Conservation (phyloP, 2,329 filamentous ascomycete genomes). For the Leptoxyphium fumago region DNA sequence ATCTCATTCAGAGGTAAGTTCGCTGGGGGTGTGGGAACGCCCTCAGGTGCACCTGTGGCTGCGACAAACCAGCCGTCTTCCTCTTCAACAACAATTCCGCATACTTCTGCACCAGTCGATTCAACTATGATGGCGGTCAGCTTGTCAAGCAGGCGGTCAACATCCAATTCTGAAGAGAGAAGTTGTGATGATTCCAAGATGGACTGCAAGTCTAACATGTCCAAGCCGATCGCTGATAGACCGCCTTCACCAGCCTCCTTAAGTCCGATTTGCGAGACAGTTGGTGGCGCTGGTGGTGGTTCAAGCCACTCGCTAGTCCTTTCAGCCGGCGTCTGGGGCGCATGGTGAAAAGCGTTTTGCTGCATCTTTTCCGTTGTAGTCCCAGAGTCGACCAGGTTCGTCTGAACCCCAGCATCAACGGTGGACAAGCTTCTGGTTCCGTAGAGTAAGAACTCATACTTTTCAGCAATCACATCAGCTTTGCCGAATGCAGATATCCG, state of each 20-base stretch:
- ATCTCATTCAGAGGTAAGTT: slow-evolving; percentile 47
- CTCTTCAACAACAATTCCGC: slow-evolving; percentile 60
- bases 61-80: slow-evolving; percentile 57
- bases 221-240: slow-evolving; percentile 50
- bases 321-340: slow-evolving; percentile 27
- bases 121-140: slow-evolving; percentile 73
- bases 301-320: slow-evolving; percentile 34
- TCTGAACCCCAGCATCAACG: slow-evolving; percentile 53
- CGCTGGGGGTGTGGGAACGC: slow-evolving; percentile 50
- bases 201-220: slow-evolving; percentile 69
- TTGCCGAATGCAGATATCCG: slow-evolving; percentile 56
- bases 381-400: slow-evolving; percentile 39
- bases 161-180: slow-evolving; percentile 61
- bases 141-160: slow-evolving; percentile 61
- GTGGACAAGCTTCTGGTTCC: slow-evolving; percentile 46
- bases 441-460: slow-evolving; percentile 52
- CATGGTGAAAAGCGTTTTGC: slow-evolving; percentile 27
- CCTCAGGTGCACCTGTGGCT: slow-evolving; percentile 59
- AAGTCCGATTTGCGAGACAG: slow-evolving; percentile 21
- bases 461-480: slow-evolving; percentile 50
- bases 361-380: slow-evolving; percentile 25
- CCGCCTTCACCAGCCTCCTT: slow-evolving; percentile 31
- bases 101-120: slow-evolving; percentile 59
- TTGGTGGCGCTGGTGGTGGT: slow-evolving; percentile 24
- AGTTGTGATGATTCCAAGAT: slow-evolving; percentile 68